Evolutionary conservation across 768 basidiomycete genomes (phyloP).

Genomic region (Phanerodontia chrysosporium): DNA sequence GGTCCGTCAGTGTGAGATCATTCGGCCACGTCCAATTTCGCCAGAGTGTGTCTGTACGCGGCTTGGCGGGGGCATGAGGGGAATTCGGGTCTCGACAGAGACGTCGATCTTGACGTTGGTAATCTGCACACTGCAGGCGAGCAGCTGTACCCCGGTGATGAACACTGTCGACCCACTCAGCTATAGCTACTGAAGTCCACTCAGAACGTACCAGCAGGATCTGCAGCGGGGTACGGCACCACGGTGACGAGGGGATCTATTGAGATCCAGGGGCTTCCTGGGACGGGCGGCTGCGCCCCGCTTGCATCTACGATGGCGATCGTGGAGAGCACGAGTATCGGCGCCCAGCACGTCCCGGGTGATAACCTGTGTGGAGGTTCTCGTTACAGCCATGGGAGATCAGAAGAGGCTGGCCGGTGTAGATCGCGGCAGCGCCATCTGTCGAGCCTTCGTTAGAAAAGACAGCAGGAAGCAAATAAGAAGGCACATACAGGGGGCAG

Average conservation of each 20-base stretch:
- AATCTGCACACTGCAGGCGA: neutral
- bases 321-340: neutral
- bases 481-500: too few relatives aligned
- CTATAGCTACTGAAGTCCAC: too few relatives aligned
- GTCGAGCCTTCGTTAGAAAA: too few relatives aligned
- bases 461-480: too few relatives aligned
- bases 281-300: neutral
- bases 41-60: neutral
- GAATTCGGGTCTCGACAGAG: neutral
- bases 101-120: neutral
- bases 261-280: neutral
- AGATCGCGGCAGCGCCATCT: neutral
- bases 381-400: neutral
- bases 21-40: neutral
- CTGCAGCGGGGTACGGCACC: neutral
- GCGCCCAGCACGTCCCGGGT: neutral
- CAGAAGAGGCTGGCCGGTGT: neutral
- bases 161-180: neutral
- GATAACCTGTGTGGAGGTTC: neutral
- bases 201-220: neutral
- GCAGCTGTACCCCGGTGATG: neutral
- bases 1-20: neutral
- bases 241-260: neutral
- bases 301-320: neutral
- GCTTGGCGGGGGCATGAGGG: neutral